phyloP scores from a whole-genome alignment of 371 early-diverging fungal species.

The Sporodiniella umbellata region DNA sequence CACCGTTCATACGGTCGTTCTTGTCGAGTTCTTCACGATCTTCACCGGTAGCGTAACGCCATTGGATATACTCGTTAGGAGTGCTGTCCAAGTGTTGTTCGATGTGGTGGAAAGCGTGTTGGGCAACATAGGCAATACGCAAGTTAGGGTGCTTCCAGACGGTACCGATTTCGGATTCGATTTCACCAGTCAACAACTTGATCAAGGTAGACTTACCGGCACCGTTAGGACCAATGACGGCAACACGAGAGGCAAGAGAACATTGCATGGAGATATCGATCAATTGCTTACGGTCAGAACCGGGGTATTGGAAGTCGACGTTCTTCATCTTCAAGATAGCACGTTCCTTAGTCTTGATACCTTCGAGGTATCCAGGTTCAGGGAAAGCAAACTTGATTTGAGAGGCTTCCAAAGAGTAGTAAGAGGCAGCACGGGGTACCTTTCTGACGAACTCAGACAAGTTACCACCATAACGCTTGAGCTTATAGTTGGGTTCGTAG shows the following conservation, averaged over 20 bases:
- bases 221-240: conserved; percentile 74
- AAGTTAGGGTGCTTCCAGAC: conserved; percentile 59
- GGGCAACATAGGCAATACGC: conserved; percentile 77
- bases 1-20: conserved; percentile 59
- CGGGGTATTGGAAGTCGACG: conserved; percentile 68
- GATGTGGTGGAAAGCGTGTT: conserved; percentile 79
- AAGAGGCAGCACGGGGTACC: conserved; percentile 74
- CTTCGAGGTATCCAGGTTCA: conserved; percentile 69
- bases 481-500: conserved; percentile 66
- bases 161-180: conserved; percentile 34
- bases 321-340: conserved; percentile 65
- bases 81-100: conserved; percentile 67
- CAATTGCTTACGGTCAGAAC: conserved; percentile 51
- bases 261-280: conserved; percentile 56
- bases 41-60: conserved; percentile 70
- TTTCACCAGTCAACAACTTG: conserved; percentile 76
- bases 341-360: conserved; percentile 72
- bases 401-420: conserved; percentile 63
- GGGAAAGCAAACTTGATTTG: conserved; percentile 61
- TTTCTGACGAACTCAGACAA: conserved; percentile 78
- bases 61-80: conserved; percentile 68
- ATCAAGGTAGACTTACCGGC: conserved; percentile 77
- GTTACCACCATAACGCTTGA: conserved; percentile 81
- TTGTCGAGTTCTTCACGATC: conserved; percentile 66
- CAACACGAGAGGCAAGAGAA: conserved; percentile 68